Evolutionary conservation across 1,284 basidiomycete species (phyloP).

Genomic region (Phellinidium pouzarii): DNA sequence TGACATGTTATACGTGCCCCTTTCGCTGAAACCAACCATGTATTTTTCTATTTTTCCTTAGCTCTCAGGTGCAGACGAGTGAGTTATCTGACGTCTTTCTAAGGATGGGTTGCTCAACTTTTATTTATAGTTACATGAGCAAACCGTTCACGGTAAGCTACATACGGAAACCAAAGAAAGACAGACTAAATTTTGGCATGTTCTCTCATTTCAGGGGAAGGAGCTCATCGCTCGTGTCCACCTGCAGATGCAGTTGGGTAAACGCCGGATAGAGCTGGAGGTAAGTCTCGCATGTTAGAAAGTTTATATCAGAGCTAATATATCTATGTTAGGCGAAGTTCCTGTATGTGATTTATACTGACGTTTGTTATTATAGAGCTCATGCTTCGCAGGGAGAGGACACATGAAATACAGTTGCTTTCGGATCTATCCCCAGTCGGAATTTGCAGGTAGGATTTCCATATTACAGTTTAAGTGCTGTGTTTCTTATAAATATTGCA

Average conservation of each 20-base stretch:
- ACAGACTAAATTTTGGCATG: not conserved
- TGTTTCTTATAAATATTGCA: conserved; percentile 14
- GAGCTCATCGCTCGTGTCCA: conserved; percentile 35
- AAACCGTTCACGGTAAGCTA: conserved; percentile 24
- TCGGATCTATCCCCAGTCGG: conserved; percentile 23
- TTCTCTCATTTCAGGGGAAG: conserved; percentile 17
- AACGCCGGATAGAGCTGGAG: conserved; percentile 25
- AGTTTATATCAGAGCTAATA: conserved; percentile 20
- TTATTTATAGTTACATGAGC: conserved; percentile 22
- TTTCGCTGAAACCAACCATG: too few relatives aligned
- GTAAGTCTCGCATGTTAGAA: conserved; percentile 21
- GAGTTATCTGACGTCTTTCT: not conserved
- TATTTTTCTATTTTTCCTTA: conserved; percentile 2
- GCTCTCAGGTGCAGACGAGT: conserved; percentile 35
- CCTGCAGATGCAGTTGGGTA: conserved; percentile 26
- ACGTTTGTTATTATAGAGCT: conserved; percentile 27
- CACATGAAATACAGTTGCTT: conserved; percentile 21
- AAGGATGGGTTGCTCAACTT: not conserved
- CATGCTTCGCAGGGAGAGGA: conserved; percentile 27
- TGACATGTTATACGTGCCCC: too few relatives aligned
- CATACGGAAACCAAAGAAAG: not conserved
- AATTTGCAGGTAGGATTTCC: conserved; percentile 18
- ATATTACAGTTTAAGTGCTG: not conserved
- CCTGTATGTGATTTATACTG: conserved; percentile 22
- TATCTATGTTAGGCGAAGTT: conserved; percentile 14